Conservation (phyloP, 129 eudicot genomes). For the Artemisia tridentata region DNA sequence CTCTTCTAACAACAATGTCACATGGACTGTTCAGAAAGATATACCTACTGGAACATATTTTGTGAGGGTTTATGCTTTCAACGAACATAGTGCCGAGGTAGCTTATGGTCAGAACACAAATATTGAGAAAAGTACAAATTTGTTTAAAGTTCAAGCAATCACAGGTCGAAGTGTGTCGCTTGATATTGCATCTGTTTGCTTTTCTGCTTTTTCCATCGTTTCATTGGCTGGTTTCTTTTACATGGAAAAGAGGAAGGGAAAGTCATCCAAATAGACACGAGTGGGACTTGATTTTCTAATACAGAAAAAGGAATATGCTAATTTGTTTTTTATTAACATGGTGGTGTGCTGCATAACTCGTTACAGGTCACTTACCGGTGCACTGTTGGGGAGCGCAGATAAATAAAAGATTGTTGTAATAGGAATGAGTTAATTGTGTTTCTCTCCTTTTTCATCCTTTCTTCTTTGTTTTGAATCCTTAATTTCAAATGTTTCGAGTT, state of each 20-base stretch:
- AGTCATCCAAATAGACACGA: conserved; percentile 7
- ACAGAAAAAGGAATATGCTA: background rate
- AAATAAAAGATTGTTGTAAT: background rate
- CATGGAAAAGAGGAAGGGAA: conserved; percentile 62
- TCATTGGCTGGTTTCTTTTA: conserved; percentile 61
- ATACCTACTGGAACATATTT: conserved; percentile 61
- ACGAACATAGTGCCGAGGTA: conserved; percentile 29
- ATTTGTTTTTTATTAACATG: background rate
- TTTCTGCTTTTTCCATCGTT: conserved; percentile 58
- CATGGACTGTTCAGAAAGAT: conserved; percentile 46
- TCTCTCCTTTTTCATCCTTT: background rate
- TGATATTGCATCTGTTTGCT: conserved; percentile 57
- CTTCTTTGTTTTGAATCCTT: no score
- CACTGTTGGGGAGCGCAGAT: conserved; percentile 4
- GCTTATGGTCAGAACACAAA: conserved; percentile 63
- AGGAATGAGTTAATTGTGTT: no score
- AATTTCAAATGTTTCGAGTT: no score
- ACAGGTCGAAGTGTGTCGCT: conserved; percentile 55
- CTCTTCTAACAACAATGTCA: conserved; percentile 36
- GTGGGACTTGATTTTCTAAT: background rate
- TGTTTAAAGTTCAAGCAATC: conserved; percentile 51
- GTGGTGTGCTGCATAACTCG: conserved; percentile 4
- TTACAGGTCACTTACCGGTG: background rate
- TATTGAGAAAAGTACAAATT: conserved; percentile 30
- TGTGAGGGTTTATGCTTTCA: conserved; percentile 49